A percentile compares a stretch with the other conserved stretches of the same genome.
Conservation (phyloP, 306 rosid genomes). For the Hippophae tibetana region DNA sequence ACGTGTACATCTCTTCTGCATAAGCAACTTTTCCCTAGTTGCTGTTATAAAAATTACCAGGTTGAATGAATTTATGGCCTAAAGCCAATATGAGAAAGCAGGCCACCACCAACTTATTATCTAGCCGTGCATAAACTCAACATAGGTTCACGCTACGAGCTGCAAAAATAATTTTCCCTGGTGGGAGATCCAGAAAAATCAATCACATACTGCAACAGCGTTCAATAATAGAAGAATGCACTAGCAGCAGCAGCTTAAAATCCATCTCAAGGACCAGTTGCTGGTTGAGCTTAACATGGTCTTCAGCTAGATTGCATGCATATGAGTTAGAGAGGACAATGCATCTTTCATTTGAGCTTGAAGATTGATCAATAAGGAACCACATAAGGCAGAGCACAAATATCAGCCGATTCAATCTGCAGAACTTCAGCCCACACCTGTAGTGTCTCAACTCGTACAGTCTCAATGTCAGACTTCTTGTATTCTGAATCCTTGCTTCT, state of each 20-base stretch:
- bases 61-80: conserved; percentile 28
- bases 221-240: conserved; percentile 25
- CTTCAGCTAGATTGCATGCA: conserved; percentile 6
- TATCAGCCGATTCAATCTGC: conserved; percentile 53
- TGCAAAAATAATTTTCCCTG: too few species aligned
- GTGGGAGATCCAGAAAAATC: not conserved
- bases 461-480: conserved; percentile 30
- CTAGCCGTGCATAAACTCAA: too few species aligned
- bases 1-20: not conserved
- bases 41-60: conserved; percentile 28
- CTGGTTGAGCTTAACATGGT: conserved; percentile 20
- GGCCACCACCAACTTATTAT: not conserved
- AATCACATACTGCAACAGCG: conserved; percentile 20
- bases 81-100: conserved; percentile 15
- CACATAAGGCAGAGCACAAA: conserved; percentile 78
- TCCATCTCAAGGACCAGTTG: conserved; percentile 18
- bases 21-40: not conserved
- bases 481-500: conserved; percentile 29
- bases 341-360: conserved; percentile 14
- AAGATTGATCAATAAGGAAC: conserved; percentile 58
- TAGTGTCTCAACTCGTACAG: conserved; percentile 28
- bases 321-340: conserved; percentile 20
- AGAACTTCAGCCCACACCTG: conserved; percentile 84
- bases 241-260: conserved; percentile 17
- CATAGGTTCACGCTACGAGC: too few species aligned